These are phyloP conservation scores for Asterochloris sp. DNA, from an alignment of 139 green algal genomes.

Conservation along the genomic window DNA sequence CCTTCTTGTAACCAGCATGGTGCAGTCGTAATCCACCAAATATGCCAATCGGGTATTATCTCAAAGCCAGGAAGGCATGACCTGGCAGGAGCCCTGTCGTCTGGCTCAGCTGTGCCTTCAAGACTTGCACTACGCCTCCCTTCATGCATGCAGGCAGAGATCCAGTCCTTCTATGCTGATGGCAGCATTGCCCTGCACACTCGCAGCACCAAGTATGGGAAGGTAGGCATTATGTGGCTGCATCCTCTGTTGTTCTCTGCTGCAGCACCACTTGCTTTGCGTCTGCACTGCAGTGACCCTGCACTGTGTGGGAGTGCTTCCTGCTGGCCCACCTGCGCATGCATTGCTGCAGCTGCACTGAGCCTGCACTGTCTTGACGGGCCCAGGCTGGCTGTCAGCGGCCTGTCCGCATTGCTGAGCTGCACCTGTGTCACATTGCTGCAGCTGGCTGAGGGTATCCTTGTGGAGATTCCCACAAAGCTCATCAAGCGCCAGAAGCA, in stretches of 20 bases:
- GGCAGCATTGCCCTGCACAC: slow-evolving; percentile 80
- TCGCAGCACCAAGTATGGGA: slow-evolving; percentile 80
- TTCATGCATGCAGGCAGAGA: slow-evolving; percentile 58
- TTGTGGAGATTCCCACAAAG: slow-evolving; percentile 60
- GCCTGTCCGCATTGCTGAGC: background rate
- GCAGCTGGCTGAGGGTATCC: slow-evolving; percentile 60
- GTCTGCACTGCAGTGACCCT: background rate
- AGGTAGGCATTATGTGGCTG: slow-evolving; percentile 30
- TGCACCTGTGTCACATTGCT: background rate
- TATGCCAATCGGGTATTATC: too few relatives aligned
- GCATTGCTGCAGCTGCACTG: background rate
- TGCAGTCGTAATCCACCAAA: too few relatives aligned
- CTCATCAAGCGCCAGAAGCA: slow-evolving; percentile 82
- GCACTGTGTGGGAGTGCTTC: background rate
- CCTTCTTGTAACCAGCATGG: too few relatives aligned
- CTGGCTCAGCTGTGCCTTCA: too few relatives aligned
- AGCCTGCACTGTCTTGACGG: background rate
- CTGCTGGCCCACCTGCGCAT: background rate
- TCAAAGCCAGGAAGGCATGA: too few relatives aligned
- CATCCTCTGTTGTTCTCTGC: background rate
- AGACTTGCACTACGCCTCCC: background rate
- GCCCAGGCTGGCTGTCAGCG: slow-evolving; percentile 36
- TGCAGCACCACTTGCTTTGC: background rate
- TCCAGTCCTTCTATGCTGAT: slow-evolving; percentile 75
- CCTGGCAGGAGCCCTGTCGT: too few relatives aligned